These are phyloP conservation scores for Ramularia endophylla DNA, from an alignment of 2,329 filamentous ascomycete species.

Conservation along the genomic window DNA sequence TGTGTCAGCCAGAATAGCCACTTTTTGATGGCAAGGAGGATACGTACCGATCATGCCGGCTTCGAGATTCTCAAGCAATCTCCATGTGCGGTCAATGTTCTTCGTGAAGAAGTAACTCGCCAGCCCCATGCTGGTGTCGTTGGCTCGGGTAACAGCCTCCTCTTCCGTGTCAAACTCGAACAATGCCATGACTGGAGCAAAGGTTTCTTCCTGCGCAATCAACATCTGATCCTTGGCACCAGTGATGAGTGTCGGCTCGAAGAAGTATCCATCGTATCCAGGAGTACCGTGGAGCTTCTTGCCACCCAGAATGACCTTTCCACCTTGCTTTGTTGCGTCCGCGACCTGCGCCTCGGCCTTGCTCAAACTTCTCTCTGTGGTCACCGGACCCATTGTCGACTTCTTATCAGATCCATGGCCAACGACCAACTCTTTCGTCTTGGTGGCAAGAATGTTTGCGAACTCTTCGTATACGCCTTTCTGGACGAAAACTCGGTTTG, in stretches of 20 bases:
- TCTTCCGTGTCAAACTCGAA: slow-evolving; percentile 62
- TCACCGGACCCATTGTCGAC: slow-evolving; percentile 57
- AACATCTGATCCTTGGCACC: slow-evolving; percentile 55
- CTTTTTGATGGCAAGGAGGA: not conserved
- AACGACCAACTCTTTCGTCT: slow-evolving; percentile 50
- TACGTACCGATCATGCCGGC: slow-evolving; percentile 63
- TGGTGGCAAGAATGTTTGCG: slow-evolving; percentile 48
- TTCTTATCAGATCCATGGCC: slow-evolving; percentile 55
- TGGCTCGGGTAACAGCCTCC: slow-evolving; percentile 54
- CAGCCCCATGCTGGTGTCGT: slow-evolving; percentile 58
- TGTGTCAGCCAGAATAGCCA: not conserved
- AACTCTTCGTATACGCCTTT: slow-evolving; percentile 57
- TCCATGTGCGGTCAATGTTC: slow-evolving; percentile 59
- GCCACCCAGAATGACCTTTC: slow-evolving; percentile 57
- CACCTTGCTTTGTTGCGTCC: slow-evolving; percentile 57
- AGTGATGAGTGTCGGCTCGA: slow-evolving; percentile 60
- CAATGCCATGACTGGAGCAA: slow-evolving; percentile 59
- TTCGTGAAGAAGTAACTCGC: slow-evolving; percentile 65
- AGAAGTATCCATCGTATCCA: slow-evolving; percentile 56
- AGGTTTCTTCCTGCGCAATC: slow-evolving; percentile 55
- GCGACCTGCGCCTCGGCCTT: slow-evolving; percentile 54
- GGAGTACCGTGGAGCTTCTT: slow-evolving; percentile 38
- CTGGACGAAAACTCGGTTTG: slow-evolving; percentile 61
- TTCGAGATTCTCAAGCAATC: slow-evolving; percentile 61
- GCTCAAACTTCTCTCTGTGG: slow-evolving; percentile 49